Evolutionary conservation across 176 grass and related monocot species (phyloP), one percentile per base, ranked within the genome.

Genomic region (Musa beccarii): DNA sequence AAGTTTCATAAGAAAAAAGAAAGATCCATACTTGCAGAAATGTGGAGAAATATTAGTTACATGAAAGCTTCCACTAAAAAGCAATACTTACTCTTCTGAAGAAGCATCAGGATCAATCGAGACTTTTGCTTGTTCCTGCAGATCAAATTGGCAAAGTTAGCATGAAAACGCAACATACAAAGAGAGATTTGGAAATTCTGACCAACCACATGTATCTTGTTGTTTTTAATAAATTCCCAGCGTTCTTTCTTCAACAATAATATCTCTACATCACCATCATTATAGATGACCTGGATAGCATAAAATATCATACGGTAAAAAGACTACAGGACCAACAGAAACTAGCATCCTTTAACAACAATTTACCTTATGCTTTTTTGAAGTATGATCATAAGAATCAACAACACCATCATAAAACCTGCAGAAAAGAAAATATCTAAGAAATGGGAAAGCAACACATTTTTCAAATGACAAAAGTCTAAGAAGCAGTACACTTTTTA

Each of bases 331-430:
- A 69, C 21, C 52, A 56, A 51, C 25, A 19, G 72, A 72, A 69
- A 72, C 24, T 83, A 51, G 49, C 2, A 62, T 72, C 67, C 63
- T 11, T 2, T 1, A 62, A 52, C 54, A 84, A 71, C 1, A 8
- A 2, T 29, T 11, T 74, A 74, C 94, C 90, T 86, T 87, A 49
- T 98, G 94, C 69, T 72, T 98, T 76, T 84, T 85, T 59, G 84
- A 79, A 80, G 67, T 70, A 13, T 52, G 52, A 17, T 82, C 25
- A 54, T 81, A 98, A 57, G 86, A 85, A n/a, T 89, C 8, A 57
- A 93, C 75, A 75, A 81, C 50, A 80, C 94, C 94, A 59, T 55
- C 10, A 65, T 98, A 98, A 72, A 85, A 98, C 88, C 94, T 98
- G 86, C 78, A 89, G 56, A 63, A 13, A 29, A 88, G 57, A 67